phyloP scores from a whole-genome alignment of 75 land plant genomes.

The Adiantum capillusveneris region DNA sequence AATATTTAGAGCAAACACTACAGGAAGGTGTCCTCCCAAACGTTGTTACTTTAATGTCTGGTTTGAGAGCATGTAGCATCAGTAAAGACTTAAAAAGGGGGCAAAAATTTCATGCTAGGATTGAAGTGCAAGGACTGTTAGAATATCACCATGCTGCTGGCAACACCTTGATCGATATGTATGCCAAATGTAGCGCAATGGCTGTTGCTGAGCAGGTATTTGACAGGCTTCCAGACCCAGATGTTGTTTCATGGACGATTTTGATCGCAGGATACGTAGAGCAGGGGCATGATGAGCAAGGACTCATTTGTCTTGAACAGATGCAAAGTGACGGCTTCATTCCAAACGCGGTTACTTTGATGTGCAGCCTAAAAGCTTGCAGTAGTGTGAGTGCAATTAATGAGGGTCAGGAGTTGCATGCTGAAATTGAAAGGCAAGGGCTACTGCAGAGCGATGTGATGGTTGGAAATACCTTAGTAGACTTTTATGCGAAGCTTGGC shows the following conservation, averaged over 20 bases:
- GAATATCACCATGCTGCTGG: slow-evolving; percentile 31
- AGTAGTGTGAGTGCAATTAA: neutral
- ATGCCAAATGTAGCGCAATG: slow-evolving; percentile 39
- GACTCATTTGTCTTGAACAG: neutral
- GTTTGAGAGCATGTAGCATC: slow-evolving; percentile 33
- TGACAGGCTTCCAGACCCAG: slow-evolving; percentile 24
- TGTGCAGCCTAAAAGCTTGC: slow-evolving; percentile 3
- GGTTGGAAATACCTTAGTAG: neutral
- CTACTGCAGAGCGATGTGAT: neutral
- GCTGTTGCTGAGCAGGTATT: slow-evolving; percentile 31
- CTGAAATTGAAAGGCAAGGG: neutral
- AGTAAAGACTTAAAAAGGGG: slow-evolving; percentile 18
- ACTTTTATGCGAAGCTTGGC: slow-evolving; percentile 1
- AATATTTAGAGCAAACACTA: slow-evolving; percentile 20
- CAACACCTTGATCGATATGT: slow-evolving; percentile 42
- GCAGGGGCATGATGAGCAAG: neutral
- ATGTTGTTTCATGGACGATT: slow-evolving; percentile 45
- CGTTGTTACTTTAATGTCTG: slow-evolving; percentile 29
- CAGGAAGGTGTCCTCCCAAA: slow-evolving; percentile 21
- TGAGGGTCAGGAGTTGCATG: slow-evolving; percentile 2
- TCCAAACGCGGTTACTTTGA: neutral
- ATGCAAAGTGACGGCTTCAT: neutral
- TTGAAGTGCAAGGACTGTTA: slow-evolving; percentile 13
- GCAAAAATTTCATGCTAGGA: slow-evolving; percentile 37
- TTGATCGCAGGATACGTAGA: slow-evolving; percentile 33